Base-by-base conservation (phyloP, 352 stramenopile species). In the Globisporangium abappressorium region DNA sequence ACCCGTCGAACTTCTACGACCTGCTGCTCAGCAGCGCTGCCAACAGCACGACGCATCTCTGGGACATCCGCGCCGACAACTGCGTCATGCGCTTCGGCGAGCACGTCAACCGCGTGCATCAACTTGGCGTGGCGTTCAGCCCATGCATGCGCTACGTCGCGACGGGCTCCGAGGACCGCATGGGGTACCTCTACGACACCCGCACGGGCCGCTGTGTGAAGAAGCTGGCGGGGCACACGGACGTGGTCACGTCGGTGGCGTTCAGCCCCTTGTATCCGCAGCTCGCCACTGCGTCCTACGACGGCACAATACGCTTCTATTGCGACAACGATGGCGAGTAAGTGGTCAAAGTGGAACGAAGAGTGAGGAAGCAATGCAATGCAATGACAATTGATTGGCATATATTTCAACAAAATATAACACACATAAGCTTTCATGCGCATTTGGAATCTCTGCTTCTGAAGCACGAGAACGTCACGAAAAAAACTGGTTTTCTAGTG, bases 61-160 rank as follows among this genome's bases (percentile, higher is more conserved):
- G 91, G 90, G 90, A 97, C 71, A 84, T 97, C 57, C 84, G 91
- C 65, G 82, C 85, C 28, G 82, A 93, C 70, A 92, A 94, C 46
- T 92, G 85, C 67, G 84, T 94, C 62, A 91, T 95, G 80, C 85
- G 79, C 54, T 94, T 97, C 57, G 71, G 75, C 38, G 85, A 94
- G 64, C 91, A 97, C 69, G 71, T 87, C 20, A 96, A 97, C 74
- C 85, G 87, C 60, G 84, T 93, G 18, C 89, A 97, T 33, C 66
- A 71, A 5, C 61, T 96, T 2, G 84, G 84, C 7, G 70, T 84
- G 38, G 78, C 83, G 15, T 97, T 97, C 66, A 95, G 85, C 57
- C 91, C 90, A 3, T 97, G 91, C 76, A 95, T 96, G 87, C 86
- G 91, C 20, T 97, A 96, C 70, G 76, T 97, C 24, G 89, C 89